Base-by-base conservation (phyloP, 2,329 filamentous ascomycete species). In the Cladophialophora bantiana region DNA sequence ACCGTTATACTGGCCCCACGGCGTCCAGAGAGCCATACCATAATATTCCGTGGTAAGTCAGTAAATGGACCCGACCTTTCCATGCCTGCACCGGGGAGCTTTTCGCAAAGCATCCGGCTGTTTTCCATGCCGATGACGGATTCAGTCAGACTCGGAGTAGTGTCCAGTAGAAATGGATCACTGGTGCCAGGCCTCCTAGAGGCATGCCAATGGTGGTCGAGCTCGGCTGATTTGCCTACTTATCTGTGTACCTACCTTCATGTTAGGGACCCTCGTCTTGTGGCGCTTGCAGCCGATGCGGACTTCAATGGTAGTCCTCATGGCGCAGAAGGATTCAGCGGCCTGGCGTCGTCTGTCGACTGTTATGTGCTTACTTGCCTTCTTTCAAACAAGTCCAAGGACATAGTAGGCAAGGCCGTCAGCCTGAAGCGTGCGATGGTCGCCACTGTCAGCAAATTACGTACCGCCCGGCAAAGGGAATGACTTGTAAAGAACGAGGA, bases 41-140 rank as follows among this genome's bases (percentile, higher is more conserved):
- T 26, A 26, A 26, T 26, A 26, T 26, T 26, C 26, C 26, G 26
- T 26, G 3, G 26, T 3, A 26, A 26, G 26, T 26, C 26, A 26
- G 26, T 35, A 54, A 53, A 32, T 31, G 12, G 50, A 54, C 10
- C 50, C 50, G 26, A 54, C 52, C 4, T 4, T 54, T 12, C 18
- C 13, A 50, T 20, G 10, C 18, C 45, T 55, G 31, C 52, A 9
- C 31, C 59, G 18, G 59, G 38, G 32, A 40, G 26, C n/a, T 40
- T 61, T 32, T 15, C 34, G 9, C 12, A 34, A 20, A 53, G 59
- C 45, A 61, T 54, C 45, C 45, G 59, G 45, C 59, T n/a, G 32
- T 35, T 55, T 3, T 9, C 34, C 26, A 55, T 55, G 52, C 7
- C 52, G 26, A 4, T 12, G 12, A 7, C 26, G 52, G 13, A 10